Evolutionary conservation across 495 filamentous ascomycete species (phyloP).

Genomic region (Pseudoneurospora amorphoporcata): DNA sequence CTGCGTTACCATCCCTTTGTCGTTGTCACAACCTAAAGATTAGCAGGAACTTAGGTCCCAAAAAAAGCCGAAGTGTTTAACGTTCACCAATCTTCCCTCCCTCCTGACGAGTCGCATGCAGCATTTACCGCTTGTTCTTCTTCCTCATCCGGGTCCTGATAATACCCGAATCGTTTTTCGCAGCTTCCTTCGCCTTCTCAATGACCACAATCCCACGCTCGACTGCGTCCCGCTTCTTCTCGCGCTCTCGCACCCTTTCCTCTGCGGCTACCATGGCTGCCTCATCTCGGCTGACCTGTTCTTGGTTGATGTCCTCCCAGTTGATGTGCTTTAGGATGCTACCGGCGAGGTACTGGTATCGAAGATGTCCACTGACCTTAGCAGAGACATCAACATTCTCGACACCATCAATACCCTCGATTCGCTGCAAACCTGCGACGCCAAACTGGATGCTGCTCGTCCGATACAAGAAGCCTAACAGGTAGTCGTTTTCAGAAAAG

Average conservation of each 20-base stretch:
- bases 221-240: conserved; percentile 14
- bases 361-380: conserved; percentile 42
- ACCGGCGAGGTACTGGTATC: conserved; percentile 45
- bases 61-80: background rate
- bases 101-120: background rate
- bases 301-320: conserved; percentile 44
- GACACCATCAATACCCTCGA: conserved; percentile 43
- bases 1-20: background rate
- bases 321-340: conserved; percentile 42
- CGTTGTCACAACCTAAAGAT: background rate
- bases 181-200: conserved; percentile 7
- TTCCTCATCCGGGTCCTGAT: conserved; percentile 20
- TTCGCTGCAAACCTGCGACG: conserved; percentile 45
- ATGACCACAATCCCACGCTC: conserved; percentile 2
- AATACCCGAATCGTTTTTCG: conserved; percentile 13
- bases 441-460: conserved; percentile 44
- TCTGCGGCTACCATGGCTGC: conserved; percentile 17
- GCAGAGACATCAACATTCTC: conserved; percentile 49
- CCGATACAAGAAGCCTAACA: conserved; percentile 49
- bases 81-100: background rate
- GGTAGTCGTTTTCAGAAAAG: conserved; percentile 49
- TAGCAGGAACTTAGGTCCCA: background rate
- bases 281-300: conserved; percentile 33
- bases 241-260: conserved; percentile 15
- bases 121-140: conserved; percentile 7